Percentiles rank a stretch among this genome's conserved stretches.
phyloP scores from a whole-genome alignment of 2,329 filamentous ascomycete species.

The Neonectria coccinea region DNA sequence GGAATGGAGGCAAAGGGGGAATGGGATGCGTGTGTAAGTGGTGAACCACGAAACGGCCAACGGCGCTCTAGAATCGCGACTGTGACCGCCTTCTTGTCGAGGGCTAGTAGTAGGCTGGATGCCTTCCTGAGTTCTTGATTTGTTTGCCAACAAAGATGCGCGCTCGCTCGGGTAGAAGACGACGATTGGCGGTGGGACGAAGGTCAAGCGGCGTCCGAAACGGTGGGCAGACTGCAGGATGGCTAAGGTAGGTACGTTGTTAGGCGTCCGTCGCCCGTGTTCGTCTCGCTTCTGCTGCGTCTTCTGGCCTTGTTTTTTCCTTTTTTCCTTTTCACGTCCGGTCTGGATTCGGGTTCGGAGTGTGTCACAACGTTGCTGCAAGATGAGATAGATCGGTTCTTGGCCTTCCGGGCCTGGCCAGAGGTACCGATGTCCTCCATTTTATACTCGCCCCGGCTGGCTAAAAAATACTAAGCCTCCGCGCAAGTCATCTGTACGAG shows the following conservation, averaged over 20 bases:
- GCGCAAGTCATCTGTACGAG: constrained; percentile 44
- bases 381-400: constrained; percentile 39
- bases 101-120: not conserved
- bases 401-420: constrained; percentile 18
- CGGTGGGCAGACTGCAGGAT: constrained; percentile 1
- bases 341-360: not conserved
- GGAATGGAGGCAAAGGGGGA: constrained; percentile 18
- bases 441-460: constrained; percentile 44
- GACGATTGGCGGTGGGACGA: constrained; percentile 8
- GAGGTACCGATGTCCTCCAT: constrained; percentile 36
- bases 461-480: constrained; percentile 46
- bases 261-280: not conserved
- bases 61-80: not conserved
- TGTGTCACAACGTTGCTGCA: constrained; percentile 43
- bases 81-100: constrained; percentile 24
- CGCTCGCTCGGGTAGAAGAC: constrained; percentile 7
- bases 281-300: not conserved
- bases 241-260: constrained; percentile 8
- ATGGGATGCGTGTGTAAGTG: constrained; percentile 30
- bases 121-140: not conserved
- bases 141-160: constrained; percentile 1
- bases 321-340: constrained; percentile 14
- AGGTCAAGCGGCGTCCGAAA: constrained; percentile 9
- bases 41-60: constrained; percentile 9
- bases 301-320: constrained; percentile 7